These are phyloP conservation scores for Penicillium sclerotiorum DNA, from an alignment of 2,329 filamentous ascomycete genomes.

Conservation along the genomic window DNA sequence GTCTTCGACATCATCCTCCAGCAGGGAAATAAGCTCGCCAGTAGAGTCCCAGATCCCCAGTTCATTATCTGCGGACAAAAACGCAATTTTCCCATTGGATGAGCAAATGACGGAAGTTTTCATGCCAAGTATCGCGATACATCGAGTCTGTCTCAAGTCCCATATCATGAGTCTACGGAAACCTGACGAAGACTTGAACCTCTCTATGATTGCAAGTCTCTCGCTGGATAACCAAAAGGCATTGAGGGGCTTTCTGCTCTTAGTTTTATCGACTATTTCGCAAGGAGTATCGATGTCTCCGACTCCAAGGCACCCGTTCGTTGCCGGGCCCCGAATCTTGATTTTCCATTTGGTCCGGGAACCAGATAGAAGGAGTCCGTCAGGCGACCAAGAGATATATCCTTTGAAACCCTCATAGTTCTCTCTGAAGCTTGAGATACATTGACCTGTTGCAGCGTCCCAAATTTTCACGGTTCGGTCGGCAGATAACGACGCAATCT, in stretches of 20 bases:
- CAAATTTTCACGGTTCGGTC: not conserved
- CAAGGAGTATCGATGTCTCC: too few species aligned
- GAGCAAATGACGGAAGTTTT: too few species aligned
- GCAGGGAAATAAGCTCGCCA: not conserved
- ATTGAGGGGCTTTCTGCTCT: too few species aligned
- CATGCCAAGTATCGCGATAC: too few species aligned
- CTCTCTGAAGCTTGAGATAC: not conserved
- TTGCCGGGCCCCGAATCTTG: not conserved
- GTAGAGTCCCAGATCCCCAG: not conserved
- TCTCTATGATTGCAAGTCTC: too few species aligned
- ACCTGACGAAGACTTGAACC: too few species aligned
- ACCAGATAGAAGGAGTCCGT: not conserved
- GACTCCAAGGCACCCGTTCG: too few species aligned
- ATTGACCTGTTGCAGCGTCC: not conserved
- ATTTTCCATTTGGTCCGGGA: not conserved
- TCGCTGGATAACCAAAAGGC: too few species aligned
- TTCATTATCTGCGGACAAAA: not conserved
- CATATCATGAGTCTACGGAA: too few species aligned
- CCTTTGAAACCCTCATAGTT: too few species aligned
- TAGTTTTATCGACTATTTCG: too few species aligned
- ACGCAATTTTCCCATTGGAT: not conserved
- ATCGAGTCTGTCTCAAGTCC: too few species aligned
- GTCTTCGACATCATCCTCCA: not conserved
- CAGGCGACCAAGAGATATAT: not conserved
- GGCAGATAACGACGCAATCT: not conserved